Evolutionary conservation across 257 asterid species (phyloP).

Genomic region (Capsicum chinense): DNA sequence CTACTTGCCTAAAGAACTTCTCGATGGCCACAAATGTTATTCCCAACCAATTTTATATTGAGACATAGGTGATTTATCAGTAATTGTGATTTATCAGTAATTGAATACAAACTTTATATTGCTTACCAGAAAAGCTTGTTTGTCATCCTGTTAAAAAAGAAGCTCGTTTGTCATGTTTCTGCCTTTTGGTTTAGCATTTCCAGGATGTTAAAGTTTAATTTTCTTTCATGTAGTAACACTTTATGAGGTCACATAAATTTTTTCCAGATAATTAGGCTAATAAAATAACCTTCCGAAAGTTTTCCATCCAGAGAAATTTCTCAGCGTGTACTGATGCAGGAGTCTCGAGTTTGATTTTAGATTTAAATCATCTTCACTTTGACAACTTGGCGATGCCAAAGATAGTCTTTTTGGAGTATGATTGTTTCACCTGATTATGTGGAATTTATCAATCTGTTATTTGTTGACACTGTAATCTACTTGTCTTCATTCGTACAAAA

Average conservation of each 20-base stretch:
- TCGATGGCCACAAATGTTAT: not conserved
- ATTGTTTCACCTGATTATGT: not conserved
- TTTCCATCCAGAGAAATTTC: not conserved
- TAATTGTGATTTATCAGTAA: not conserved
- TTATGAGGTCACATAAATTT: not conserved
- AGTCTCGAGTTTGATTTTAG: not conserved
- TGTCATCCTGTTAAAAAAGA: not conserved
- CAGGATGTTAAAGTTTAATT: not conserved
- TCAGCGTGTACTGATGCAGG: not conserved
- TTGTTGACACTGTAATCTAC: not conserved
- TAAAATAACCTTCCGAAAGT: not conserved
- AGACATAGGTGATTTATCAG: not conserved
- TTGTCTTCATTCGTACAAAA: not conserved
- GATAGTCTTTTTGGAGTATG: not conserved
- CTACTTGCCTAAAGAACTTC: not conserved
- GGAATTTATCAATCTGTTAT: not conserved
- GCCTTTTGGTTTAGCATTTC: not conserved
- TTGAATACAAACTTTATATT: not conserved
- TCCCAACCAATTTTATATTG: not conserved
- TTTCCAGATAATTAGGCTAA: not conserved
- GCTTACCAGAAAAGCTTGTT: not conserved
- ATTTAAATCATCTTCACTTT: conserved; percentile 1
- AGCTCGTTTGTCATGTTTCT: not conserved
- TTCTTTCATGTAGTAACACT: not conserved
- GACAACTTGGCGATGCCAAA: not conserved